Conservation (phyloP, 768 basidiomycete species). For the Auricularia cornea region DNA sequence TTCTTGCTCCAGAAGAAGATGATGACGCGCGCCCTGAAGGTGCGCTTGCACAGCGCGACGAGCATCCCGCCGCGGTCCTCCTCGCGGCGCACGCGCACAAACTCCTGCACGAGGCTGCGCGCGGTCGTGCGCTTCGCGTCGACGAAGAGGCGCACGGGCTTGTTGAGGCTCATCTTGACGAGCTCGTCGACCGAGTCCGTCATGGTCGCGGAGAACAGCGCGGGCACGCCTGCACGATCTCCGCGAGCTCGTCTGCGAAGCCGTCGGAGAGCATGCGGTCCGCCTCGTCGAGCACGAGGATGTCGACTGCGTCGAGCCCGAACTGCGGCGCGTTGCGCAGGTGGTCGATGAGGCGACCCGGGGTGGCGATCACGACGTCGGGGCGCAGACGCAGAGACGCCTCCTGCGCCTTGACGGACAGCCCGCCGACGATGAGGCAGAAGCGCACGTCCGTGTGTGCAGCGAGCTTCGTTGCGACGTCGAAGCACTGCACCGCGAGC, state of each 20-base stretch:
- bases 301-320: constrained; percentile 90
- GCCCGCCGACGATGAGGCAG: constrained; percentile 84
- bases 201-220: constrained; percentile 98
- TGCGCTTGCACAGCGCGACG: constrained; percentile 76
- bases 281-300: constrained; percentile 98
- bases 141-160: constrained; percentile 90
- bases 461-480: constrained; percentile 97
- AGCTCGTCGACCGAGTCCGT: constrained; percentile 91
- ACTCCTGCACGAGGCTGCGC: constrained; percentile 83
- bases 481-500: constrained; percentile 94
- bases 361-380: constrained; percentile 98
- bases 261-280: constrained; percentile 99
- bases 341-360: constrained; percentile 97
- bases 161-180: constrained; percentile 85
- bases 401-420: constrained; percentile 91
- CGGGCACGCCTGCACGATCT: constrained; percentile 77
- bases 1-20: constrained; percentile 96
- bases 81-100: no score
- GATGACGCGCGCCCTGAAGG: constrained; percentile 76
- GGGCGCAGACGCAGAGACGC: constrained; percentile 75
- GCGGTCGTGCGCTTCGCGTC: constrained; percentile 89
- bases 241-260: constrained; percentile 98
- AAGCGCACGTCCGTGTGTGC: constrained; percentile 99
- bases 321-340: constrained; percentile 93
- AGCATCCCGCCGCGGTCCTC: constrained; percentile 69